A percentile compares a stretch with the other conserved stretches of the same genome.
Conservation (phyloP, 192 early-diverging fungal species). For the Coemansia sp. region DNA sequence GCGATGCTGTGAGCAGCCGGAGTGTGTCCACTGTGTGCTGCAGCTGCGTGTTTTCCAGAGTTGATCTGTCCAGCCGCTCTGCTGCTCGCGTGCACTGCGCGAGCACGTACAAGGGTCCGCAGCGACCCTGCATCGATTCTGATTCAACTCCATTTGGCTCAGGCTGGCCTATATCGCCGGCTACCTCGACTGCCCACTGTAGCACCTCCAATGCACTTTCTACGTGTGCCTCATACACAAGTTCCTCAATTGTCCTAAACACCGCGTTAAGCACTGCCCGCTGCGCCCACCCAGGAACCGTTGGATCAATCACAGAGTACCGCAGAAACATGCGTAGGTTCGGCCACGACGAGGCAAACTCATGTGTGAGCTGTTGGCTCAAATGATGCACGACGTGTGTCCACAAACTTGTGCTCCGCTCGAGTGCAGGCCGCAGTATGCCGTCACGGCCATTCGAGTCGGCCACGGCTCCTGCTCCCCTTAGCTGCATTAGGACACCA, state of each 20-base stretch:
- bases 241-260: conserved; percentile 18
- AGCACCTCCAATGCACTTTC: conserved; percentile 16
- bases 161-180: conserved; percentile 6
- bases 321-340: conserved; percentile 10
- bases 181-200: conserved; percentile 18
- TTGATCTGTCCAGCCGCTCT: background rate
- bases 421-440: conserved; percentile 21
- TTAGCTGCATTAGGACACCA: conserved; percentile 14
- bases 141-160: background rate
- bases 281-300: conserved; percentile 38
- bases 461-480: conserved; percentile 16
- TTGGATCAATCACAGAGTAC: conserved; percentile 21
- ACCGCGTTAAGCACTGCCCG: conserved; percentile 6
- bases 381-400: conserved; percentile 9
- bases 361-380: background rate
- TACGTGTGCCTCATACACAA: background rate
- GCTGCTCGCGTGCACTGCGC: conserved; percentile 10
- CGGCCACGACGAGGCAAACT: background rate
- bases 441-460: conserved; percentile 14
- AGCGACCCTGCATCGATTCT: conserved; percentile 10
- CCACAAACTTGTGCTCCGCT: conserved; percentile 23
- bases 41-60: background rate
- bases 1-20: conserved; percentile 15
- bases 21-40: conserved; percentile 2
- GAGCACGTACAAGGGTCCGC: conserved; percentile 8